Conservation (phyloP, 768 basidiomycete genomes). For the Mycena filopes region DNA sequence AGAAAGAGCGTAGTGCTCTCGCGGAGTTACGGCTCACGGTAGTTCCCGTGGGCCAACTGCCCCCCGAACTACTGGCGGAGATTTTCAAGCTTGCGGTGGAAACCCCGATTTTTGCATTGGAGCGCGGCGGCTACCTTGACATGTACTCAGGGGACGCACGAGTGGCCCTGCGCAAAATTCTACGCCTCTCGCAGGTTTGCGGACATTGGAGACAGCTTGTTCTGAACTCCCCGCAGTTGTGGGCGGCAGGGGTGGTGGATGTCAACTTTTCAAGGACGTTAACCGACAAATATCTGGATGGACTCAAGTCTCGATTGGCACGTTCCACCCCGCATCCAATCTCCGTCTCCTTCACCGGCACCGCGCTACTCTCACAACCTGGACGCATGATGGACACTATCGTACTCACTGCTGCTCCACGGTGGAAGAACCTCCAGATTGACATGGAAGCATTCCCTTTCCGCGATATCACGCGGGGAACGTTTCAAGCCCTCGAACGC, state of each 20-base stretch:
- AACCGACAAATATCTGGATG: neutral
- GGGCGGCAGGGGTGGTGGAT: slow-evolving; percentile 6
- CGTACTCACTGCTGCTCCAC: neutral
- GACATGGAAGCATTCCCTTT: neutral
- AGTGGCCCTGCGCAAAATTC: neutral
- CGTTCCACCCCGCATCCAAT: slow-evolving; percentile 6
- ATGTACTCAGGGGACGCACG: neutral
- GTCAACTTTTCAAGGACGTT: neutral
- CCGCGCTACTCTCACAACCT: too few species aligned
- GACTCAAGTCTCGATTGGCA: neutral
- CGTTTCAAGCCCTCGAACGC: slow-evolving; percentile 4
- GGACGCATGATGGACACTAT: neutral
- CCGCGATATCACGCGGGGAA: neutral
- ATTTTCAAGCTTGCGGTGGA: neutral
- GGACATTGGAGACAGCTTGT: slow-evolving; percentile 11
- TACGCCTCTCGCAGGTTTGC: slow-evolving; percentile 16
- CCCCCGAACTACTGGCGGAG: neutral
- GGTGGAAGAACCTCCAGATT: neutral
- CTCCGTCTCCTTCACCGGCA: neutral
- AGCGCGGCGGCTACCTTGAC: too few species aligned
- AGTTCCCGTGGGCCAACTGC: slow-evolving; percentile 9
- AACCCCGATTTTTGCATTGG: too few species aligned
- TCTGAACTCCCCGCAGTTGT: slow-evolving; percentile 6
- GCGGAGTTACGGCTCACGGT: neutral
- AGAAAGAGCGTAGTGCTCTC: neutral